Base-by-base conservation (phyloP, 2,329 filamentous ascomycete species). In the Sphaceloma murrayae region DNA sequence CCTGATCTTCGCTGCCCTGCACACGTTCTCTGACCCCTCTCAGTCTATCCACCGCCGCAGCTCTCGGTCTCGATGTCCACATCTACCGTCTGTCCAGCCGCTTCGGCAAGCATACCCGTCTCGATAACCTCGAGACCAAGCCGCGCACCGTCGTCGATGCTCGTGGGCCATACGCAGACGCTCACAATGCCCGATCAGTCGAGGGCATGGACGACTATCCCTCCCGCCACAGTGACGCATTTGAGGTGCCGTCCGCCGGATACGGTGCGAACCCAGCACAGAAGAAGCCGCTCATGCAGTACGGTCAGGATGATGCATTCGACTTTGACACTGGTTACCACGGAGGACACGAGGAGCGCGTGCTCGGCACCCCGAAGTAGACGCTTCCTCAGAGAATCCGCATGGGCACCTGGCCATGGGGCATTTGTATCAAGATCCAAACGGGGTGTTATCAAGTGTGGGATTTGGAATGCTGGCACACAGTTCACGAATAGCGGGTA, bases 11-110 rank as follows among this genome's bases (percentile, higher is more conserved):
- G 14, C 10, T 21, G 13, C 16, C 13, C 14, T 14, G 4, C 19
- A 1, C 9, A 9, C 22, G 7, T 22, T 27, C 40, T 11, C 42
- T 45, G 27, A 45, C 19, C 19, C 29, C 18, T 5, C 4, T 4
- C 46, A 65, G 62, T n/a, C 53, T 68, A 2, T 62, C 67, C 2
- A 69, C 71, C 24, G 55, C 73, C 44, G 58, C 65, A 8, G 65
- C 69, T 5, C 54, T 74, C 27, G 53, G 59, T 6, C 61, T 78
- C 32, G 75, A 78, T 54, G 53, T 73, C 24, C 59, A 65, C 48
- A 72, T 73, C 16, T 63, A 62, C 48, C 61, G 62, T 9, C 61
- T 63, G 24, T 60, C 68, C 46, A 68, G 58, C 11, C 58, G 59
- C 19, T 58, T 67, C 11, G 73, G 73, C 6, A 60, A 58, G 4